Evolutionary conservation across 805 yeast genomes (phyloP), one percentile per base, ranked within the genome.

Genomic region (Candida loeiensis): DNA sequence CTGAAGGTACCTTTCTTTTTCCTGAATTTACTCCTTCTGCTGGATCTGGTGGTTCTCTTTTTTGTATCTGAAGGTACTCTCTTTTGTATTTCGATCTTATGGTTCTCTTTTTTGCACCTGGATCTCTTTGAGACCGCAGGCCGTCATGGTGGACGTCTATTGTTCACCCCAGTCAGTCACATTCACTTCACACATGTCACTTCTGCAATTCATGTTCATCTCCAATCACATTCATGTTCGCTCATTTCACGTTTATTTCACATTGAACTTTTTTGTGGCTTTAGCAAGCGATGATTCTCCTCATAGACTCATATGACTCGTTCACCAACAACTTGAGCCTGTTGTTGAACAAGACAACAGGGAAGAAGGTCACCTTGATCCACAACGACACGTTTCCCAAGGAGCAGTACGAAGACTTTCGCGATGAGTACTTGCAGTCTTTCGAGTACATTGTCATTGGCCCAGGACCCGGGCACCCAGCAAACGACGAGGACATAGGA

Each of bases 391-490:
- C 81, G 0, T 64, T 75, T 39, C 28, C 50, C 8, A 54, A 60
- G 15, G 49, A 45, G 16, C 55, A 59, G 6, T 66, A 58, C 43
- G 54, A 58, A 3, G 36, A 47, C 1, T 69, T 67, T 22, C 64
- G 84, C 36, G 48, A 50, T 4, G 43, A 52, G 1, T 69, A 73
- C 43, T 54, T 86, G 14, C 66, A 71, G 0, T 54, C 66, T 6
- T 80, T 87, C 48, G 87, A 85, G 43, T 88, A 88, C 24, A 69
- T 93, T 2, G 79, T 93, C 0, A 72, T 93, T 6, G 99, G 99
- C 0, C 99, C 99, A 0, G 99, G 99, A 0, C 99, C 99, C 0
- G 99, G 99, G 0, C 79, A 85, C 50, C 99, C 99, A 0, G 59
- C 63, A 1, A 66, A 50, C 53, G 73, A 3, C 26, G 49, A 55